Evolutionary conservation across 202 grass and related monocot species (phyloP), one percentile per base, ranked within the genome.

Genomic region (Musa balbisiana): DNA sequence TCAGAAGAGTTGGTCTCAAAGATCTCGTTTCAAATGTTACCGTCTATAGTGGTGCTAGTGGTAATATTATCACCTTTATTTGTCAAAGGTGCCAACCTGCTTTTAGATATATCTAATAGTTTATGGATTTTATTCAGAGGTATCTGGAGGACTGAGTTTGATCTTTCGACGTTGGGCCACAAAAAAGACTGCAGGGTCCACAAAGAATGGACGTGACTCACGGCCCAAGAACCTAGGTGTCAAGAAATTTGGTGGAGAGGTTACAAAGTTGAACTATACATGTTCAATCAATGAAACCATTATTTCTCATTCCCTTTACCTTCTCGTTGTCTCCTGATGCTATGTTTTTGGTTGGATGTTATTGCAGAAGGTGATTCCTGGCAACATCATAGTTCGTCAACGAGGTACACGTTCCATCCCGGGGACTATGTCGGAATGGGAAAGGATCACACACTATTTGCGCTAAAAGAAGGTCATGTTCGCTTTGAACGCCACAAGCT

Each of bases 211-310:
- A 2, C 88, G 90, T 2, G 90, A 93, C 9, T 97, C 86, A 51
- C 93, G 91, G 21, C 93, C 93, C 0, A 97, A 97, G 49, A 87
- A 91, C 81, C 71, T 97, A 27, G 93, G 93, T 73, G 93, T 97
- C 55, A 97, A 91, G 86, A 93, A 97, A 67, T 97, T 93, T 68
- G 93, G 93, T 22, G 93, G 90, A 81, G 90, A 97, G 93, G 90
- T 89, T 13, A 25, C 6, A 67, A 51, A 53, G 3, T 29, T 2
- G 9, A 56, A 43, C 1, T 27, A 11, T 22, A 21, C 27, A 26
- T 73, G 29, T 9, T 21, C 51, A 25, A 51, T n/a, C 21, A 62
- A 43, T 43, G 15, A n/a, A 73, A 73, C 26, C 33, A 8, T 43
- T 43, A 0, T 43, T 12, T 74, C 3, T 26, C 3, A 51, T 75